Evolutionary conservation across 306 rosid species (phyloP), one percentile per base, ranked within the genome.

Genomic region (Medicago lupulina): DNA sequence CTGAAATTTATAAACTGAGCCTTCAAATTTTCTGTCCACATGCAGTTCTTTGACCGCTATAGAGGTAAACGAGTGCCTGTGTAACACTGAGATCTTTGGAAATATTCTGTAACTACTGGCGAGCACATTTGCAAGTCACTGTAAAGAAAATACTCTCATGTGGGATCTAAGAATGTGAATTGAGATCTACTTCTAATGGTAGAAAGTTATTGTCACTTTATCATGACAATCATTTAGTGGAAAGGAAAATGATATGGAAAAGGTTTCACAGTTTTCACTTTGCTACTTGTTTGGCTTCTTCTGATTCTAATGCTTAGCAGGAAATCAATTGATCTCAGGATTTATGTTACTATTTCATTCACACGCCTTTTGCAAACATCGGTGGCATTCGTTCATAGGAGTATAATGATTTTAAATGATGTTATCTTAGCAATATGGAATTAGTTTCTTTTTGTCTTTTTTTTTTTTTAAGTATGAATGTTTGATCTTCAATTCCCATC

Each of bases 61-160:
- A 88, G 99, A 74, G 87, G 97, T 36, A 89, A 85, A 80, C 85
- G 97, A 65, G 89, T 95, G 75, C 99, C 99, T 1, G 99, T 95
- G 77, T 95, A 82, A 88, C 63, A 36, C 59, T 47, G 69, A 46
- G 69, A 70, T 60, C 75, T 19, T 39, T 18, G 68, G 18, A 67
- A 79, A 81, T 80, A 63, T 61, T 46, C 49, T 73, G 77, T 63
- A 65, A 80, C 74, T 9, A 74, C 72, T 50, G 64, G 82, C 57
- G 44, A 76, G 71, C 55, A 69, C 86, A 69, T 61, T 83, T 74
- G 86, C 83, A 76, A 82, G 88, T 83, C 74, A 71, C 81, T 85
- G 88, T 83, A 86, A 86, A 79, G 86, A 85, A 84, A 73, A 64
- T 80, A 79, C 78, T 76, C 47, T 77, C 82, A 47, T 83, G 77